Conservation (phyloP, 139 green algal genomes). For the Prasinococcaceae sp. region DNA sequence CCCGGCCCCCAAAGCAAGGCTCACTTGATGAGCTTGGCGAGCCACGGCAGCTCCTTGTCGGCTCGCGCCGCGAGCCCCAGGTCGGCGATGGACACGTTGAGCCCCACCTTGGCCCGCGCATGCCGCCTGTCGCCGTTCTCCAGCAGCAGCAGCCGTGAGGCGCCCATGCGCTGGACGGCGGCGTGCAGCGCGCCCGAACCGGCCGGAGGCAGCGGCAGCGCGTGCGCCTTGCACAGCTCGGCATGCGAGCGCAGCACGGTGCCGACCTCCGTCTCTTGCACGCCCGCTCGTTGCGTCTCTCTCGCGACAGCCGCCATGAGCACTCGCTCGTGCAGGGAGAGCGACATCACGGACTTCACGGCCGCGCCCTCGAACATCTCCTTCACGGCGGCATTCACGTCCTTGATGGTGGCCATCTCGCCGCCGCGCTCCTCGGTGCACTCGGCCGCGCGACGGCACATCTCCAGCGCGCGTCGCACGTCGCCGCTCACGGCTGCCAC, state of each 20-base stretch:
- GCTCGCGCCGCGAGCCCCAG: too few relatives aligned
- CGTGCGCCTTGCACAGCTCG: constrained; percentile 1
- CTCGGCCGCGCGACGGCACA: constrained; percentile 30
- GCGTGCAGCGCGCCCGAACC: too few relatives aligned
- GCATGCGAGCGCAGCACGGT: neutral
- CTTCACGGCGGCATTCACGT: constrained; percentile 26
- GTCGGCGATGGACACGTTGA: too few relatives aligned
- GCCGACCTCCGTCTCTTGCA: neutral
- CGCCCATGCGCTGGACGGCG: too few relatives aligned
- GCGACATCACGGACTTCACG: constrained; percentile 14
- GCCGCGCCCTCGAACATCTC: constrained; percentile 30
- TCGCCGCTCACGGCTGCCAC: constrained; percentile 32
- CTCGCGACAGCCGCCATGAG: constrained; percentile 11
- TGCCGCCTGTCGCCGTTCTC: too few relatives aligned
- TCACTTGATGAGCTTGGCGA: too few relatives aligned
- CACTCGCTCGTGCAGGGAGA: constrained; percentile 11
- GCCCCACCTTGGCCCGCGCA: too few relatives aligned
- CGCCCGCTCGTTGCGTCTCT: neutral
- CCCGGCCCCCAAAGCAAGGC: too few relatives aligned
- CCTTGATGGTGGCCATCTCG: constrained; percentile 2
- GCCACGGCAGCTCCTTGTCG: too few relatives aligned
- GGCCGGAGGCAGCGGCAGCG: neutral
- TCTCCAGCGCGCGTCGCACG: constrained; percentile 29
- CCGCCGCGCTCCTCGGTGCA: constrained; percentile 11
- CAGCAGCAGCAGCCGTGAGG: too few relatives aligned